Evolutionary conservation across 2,329 filamentous ascomycete species (phyloP).

Genomic region (Chrysoporthe cubensis): DNA sequence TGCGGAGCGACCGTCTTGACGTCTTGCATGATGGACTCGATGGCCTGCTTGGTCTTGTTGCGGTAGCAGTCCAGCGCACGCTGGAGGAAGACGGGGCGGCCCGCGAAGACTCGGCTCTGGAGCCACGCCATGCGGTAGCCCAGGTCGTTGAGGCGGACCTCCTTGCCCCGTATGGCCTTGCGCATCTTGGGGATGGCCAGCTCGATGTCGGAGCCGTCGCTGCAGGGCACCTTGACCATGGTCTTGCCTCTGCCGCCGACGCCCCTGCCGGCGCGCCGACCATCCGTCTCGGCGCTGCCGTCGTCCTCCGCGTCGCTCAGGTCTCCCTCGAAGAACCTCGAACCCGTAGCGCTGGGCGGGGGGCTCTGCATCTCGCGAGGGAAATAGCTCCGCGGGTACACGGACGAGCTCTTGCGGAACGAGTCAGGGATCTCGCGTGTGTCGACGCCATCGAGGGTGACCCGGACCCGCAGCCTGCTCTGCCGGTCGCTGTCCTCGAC

Average conservation of each 20-base stretch:
- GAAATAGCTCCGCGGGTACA: constrained; percentile 90
- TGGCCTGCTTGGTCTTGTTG: constrained; percentile 84
- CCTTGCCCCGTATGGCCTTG: constrained; percentile 72
- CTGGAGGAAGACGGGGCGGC: constrained; percentile 84
- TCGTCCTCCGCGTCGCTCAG: constrained; percentile 60
- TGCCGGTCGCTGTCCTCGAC: constrained; percentile 87
- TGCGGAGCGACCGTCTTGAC: constrained; percentile 75
- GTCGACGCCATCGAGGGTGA: constrained; percentile 90
- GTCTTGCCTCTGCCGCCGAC: constrained; percentile 38
- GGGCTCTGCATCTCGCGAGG: constrained; percentile 91
- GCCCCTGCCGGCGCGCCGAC: constrained; percentile 45
- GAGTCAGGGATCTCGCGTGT: constrained; percentile 96
- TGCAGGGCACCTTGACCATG: constrained; percentile 62
- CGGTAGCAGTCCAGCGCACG: constrained; percentile 92
- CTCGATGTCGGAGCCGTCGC: constrained; percentile 72
- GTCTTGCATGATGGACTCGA: constrained; percentile 78
- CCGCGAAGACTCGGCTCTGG: constrained; percentile 89
- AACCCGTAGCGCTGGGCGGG: constrained; percentile 74
- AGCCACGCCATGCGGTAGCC: constrained; percentile 97
- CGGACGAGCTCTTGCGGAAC: constrained; percentile 86
- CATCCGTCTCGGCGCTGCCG: constrained; percentile 55
- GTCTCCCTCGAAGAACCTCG: constrained; percentile 74
- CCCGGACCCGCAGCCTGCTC: constrained; percentile 82
- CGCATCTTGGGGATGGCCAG: constrained; percentile 77
- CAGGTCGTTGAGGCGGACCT: constrained; percentile 89